phyloP scores from a whole-genome alignment of 108 stramenopile genomes.

The Epithemia pelagica region DNA sequence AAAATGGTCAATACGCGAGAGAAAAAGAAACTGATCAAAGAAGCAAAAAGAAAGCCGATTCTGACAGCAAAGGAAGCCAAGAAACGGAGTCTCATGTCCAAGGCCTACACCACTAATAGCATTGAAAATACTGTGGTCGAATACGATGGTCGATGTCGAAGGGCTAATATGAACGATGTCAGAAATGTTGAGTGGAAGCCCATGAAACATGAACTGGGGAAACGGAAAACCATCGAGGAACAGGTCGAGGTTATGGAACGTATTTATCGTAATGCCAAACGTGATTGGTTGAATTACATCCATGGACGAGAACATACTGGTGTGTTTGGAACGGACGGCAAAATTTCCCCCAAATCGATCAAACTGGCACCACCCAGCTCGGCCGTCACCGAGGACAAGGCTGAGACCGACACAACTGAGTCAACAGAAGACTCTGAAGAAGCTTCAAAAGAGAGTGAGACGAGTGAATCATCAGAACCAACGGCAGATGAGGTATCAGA shows the following conservation, averaged over 20 bases:
- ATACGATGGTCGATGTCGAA: slow-evolving; percentile 49
- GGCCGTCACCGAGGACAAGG: too few relatives aligned
- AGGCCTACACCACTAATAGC: slow-evolving; percentile 33
- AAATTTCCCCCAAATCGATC: neutral
- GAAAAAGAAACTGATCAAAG: slow-evolving; percentile 5
- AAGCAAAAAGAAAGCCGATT: slow-evolving; percentile 1
- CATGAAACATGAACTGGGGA: slow-evolving; percentile 31
- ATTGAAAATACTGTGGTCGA: slow-evolving; percentile 63
- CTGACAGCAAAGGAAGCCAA: neutral
- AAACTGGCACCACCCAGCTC: too few relatives aligned
- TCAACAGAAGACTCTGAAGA: too few relatives aligned
- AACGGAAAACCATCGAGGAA: neutral
- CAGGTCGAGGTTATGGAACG: neutral
- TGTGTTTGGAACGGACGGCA: neutral
- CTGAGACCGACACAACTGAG: too few relatives aligned
- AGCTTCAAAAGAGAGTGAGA: too few relatives aligned
- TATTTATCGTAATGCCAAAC: neutral
- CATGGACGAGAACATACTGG: neutral
- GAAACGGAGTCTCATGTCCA: slow-evolving; percentile 2
- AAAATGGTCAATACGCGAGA: slow-evolving; percentile 69
- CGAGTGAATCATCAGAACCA: too few relatives aligned
- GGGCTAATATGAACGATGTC: slow-evolving; percentile 67
- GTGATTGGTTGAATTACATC: neutral
- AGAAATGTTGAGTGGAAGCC: slow-evolving; percentile 73
- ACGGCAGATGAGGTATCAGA: too few relatives aligned